These are phyloP conservation scores for Phoenix dactylifera DNA, from an alignment of 176 grass and related monocot genomes.

Conservation along the genomic window DNA sequence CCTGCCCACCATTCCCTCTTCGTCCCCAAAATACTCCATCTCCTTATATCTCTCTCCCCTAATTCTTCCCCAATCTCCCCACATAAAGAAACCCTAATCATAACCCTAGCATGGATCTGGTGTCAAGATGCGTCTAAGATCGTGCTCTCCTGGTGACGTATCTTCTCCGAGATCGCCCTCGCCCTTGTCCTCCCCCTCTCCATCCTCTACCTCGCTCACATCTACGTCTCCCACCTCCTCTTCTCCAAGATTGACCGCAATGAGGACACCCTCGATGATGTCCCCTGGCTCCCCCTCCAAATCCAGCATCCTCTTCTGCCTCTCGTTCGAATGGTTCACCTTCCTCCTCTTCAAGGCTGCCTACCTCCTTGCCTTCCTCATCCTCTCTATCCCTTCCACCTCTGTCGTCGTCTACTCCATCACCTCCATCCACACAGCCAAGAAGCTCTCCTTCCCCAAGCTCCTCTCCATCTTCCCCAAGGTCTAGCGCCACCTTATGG, in stretches of 20 bases:
- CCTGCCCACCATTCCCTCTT: no score
- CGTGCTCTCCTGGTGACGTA: constrained; percentile 37
- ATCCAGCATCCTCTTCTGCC: constrained; percentile 33
- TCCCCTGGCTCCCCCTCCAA: constrained; percentile 40
- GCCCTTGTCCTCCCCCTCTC: constrained; percentile 74
- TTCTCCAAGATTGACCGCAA: constrained; percentile 65
- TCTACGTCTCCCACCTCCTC: constrained; percentile 72
- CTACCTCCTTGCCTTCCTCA: constrained; percentile 73
- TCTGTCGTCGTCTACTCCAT: constrained; percentile 75
- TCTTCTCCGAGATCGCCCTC: constrained; percentile 45
- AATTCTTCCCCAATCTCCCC: no score
- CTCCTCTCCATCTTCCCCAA: constrained; percentile 80
- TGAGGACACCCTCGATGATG: constrained; percentile 43
- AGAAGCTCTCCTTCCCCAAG: constrained; percentile 61
- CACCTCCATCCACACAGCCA: constrained; percentile 72
- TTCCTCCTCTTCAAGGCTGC: constrained; percentile 72
- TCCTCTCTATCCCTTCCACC: constrained; percentile 71
- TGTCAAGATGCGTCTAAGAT: constrained; percentile 2
- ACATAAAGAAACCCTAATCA: no score
- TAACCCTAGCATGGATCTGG: no score
- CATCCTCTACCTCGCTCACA: constrained; percentile 60
- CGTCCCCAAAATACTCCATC: no score
- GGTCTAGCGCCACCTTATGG: not conserved
- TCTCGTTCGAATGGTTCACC: constrained; percentile 44
- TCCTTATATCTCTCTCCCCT: no score